Evolutionary conservation across 345 rosid genomes (phyloP), one percentile per base, ranked within the genome.

Genomic region (Acer campestre): DNA sequence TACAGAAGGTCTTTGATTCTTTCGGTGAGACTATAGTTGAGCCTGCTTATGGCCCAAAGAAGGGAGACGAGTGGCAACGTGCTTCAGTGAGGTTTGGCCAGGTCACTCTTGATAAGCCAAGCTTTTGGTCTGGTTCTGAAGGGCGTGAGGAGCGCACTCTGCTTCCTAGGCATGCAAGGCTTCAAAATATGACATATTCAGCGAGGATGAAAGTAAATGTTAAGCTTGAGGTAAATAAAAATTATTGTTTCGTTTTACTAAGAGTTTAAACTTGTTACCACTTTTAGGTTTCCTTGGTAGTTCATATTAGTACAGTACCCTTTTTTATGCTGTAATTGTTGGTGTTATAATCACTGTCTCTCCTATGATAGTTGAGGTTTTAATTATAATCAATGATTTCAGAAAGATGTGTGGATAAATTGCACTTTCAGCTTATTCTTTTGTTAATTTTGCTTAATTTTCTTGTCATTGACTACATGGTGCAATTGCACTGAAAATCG

Each of bases 181-280:
- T 96, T 67, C 99, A 96, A 82, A 96, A 96, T 76, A 96, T 92
- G 97, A 94, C 98, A 0, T 96, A 94, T 77, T 88, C 97, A 2
- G 67, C 95, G 0, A 79, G 87, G 81, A 91, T 96, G 88, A 92
- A 87, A 81, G 88, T 92, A 10, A 79, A 84, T 63, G 88, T 92
- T 71, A 68, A 80, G 53, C 86, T 94, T 82, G 88, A 92, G 98
- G 99, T 90, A 80, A 90, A 22, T 59, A 48, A 42, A 61, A 58
- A 17, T 6, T 58, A 29, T 20, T 29, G 18, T 64, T 63, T 49
- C 11, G 1, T 18, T 63, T 64, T 68, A 18, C 20, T 56, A 59
- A 56, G 25, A 56, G 70, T 64, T 49, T 65, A 44, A 49, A 64
- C 12, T n/a, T 29, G 1, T 67, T 62, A 6, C 27, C 12, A 27